phyloP scores from a whole-genome alignment of 106 monocot species.

The Acanthochlamys bracteata region DNA sequence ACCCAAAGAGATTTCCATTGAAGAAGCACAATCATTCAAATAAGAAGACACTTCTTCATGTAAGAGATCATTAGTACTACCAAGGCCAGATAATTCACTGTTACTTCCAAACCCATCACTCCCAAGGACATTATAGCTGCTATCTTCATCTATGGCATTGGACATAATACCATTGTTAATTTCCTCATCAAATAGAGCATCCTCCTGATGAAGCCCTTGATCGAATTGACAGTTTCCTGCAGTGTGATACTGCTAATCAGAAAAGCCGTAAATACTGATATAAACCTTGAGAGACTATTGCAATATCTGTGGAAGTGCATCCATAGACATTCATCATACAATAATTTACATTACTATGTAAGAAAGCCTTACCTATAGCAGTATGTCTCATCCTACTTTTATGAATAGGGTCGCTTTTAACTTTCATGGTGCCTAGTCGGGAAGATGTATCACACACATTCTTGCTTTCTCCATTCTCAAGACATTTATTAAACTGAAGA shows the following conservation, averaged over 20 bases:
- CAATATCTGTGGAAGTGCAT: constrained; percentile 11
- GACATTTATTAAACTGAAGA: constrained; percentile 30
- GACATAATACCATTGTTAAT: constrained; percentile 4
- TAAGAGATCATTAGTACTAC: constrained; percentile 6
- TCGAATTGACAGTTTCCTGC: constrained; percentile 10
- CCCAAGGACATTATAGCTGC: constrained; percentile 2
- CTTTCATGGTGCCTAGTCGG: constrained; percentile 2
- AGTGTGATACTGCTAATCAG: constrained; percentile 10
- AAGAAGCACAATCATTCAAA: constrained; percentile 1
- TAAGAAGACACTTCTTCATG: constrained; percentile 8
- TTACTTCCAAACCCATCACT: constrained; percentile 3
- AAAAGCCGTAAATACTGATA: background rate
- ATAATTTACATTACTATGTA: constrained; percentile 51
- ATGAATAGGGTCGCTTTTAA: constrained; percentile 24
- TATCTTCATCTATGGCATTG: constrained; percentile 13
- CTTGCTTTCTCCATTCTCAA: constrained; percentile 12
- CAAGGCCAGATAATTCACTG: constrained; percentile 1
- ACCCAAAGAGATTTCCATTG: constrained; percentile 18
- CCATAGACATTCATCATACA: constrained; percentile 36
- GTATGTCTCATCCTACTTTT: constrained; percentile 35
- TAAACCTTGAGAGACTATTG: too few relatives aligned
- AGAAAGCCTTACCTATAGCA: constrained; percentile 59
- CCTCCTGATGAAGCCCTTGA: constrained; percentile 14
- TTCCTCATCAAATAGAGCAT: constrained; percentile 6
- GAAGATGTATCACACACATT: constrained; percentile 8